Conservation (phyloP, 495 filamentous ascomycete genomes). For the Aspergillus incahuasiensis region DNA sequence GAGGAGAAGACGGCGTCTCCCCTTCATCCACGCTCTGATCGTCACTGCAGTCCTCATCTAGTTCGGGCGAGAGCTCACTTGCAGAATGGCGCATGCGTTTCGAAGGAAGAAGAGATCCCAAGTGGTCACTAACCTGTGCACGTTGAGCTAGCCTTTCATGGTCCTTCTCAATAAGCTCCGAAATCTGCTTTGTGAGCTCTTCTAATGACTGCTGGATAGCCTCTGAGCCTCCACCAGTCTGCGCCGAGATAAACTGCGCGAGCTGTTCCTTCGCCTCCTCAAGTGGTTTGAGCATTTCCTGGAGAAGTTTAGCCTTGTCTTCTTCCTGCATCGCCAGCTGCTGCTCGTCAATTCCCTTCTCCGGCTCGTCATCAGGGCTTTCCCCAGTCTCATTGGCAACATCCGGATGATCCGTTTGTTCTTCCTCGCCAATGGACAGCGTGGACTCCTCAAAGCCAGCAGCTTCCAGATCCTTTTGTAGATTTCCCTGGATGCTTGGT, state of each 20-base stretch:
- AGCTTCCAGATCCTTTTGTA: constrained; percentile 45
- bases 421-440: constrained; percentile 45
- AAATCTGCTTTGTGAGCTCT: constrained; percentile 41
- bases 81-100: background rate
- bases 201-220: constrained; percentile 35
- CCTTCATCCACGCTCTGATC: background rate
- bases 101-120: background rate
- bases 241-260: constrained; percentile 35
- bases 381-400: constrained; percentile 45
- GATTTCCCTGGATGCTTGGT: constrained; percentile 38
- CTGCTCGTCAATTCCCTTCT: constrained; percentile 5
- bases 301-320: constrained; percentile 36
- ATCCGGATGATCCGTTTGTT: constrained; percentile 37
- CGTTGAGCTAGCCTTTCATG: constrained; percentile 42
- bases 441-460: constrained; percentile 36
- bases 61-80: background rate
- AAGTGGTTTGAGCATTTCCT: constrained; percentile 38
- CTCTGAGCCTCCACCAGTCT: constrained; percentile 30
- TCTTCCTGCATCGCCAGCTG: constrained; percentile 22
- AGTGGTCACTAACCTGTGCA: constrained; percentile 39
- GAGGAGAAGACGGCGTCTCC: background rate
- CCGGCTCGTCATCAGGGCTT: constrained; percentile 39
- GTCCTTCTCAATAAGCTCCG: constrained; percentile 42
- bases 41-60: background rate
- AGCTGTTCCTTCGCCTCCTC: constrained; percentile 43